Percentiles rank a stretch among this genome's conserved stretches.
phyloP scores from a whole-genome alignment of 441 rosid genomes.

The Populus trichocarpa region DNA sequence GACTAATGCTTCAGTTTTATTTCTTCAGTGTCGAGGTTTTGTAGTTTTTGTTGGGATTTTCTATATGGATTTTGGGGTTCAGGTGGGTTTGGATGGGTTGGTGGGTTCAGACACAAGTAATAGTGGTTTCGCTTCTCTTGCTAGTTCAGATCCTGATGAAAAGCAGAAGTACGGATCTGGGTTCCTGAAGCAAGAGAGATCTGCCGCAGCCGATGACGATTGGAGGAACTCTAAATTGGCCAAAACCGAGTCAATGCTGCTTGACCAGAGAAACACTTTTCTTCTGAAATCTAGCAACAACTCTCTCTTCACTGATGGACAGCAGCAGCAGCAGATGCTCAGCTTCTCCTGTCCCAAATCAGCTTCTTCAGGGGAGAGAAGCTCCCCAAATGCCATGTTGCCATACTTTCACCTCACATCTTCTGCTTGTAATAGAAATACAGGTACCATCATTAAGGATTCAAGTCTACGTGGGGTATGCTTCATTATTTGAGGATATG shows the following conservation, averaged over 20 bases:
- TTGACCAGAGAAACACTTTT: conserved; percentile 30
- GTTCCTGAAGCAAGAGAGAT: conserved; percentile 53
- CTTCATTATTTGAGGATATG: conserved; percentile 12
- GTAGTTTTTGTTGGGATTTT: conserved; percentile 15
- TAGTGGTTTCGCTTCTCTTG: conserved; percentile 28
- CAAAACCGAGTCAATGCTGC: conserved; percentile 45
- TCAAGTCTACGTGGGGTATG: not conserved
- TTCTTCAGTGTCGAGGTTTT: conserved; percentile 14
- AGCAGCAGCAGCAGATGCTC: conserved; percentile 60
- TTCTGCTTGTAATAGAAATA: conserved; percentile 32
- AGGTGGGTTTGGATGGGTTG: conserved; percentile 43
- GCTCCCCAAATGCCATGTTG: conserved; percentile 30
- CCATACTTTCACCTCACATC: conserved; percentile 39
- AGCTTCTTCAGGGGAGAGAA: conserved; percentile 18
- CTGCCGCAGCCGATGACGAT: conserved; percentile 37
- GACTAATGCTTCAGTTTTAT: conserved; percentile 16
- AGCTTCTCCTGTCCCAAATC: conserved; percentile 68
- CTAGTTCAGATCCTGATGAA: conserved; percentile 43
- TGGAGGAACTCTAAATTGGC: conserved; percentile 55
- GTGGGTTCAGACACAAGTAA: conserved; percentile 39
- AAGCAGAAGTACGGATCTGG: conserved; percentile 59
- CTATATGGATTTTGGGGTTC: conserved; percentile 50
- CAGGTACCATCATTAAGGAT: conserved; percentile 32
- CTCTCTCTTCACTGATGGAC: conserved; percentile 33
- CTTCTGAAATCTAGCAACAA: conserved; percentile 44